These are phyloP conservation scores for Thymus quinquecostatus DNA, from an alignment of 257 asterid genomes.

Conservation along the genomic window DNA sequence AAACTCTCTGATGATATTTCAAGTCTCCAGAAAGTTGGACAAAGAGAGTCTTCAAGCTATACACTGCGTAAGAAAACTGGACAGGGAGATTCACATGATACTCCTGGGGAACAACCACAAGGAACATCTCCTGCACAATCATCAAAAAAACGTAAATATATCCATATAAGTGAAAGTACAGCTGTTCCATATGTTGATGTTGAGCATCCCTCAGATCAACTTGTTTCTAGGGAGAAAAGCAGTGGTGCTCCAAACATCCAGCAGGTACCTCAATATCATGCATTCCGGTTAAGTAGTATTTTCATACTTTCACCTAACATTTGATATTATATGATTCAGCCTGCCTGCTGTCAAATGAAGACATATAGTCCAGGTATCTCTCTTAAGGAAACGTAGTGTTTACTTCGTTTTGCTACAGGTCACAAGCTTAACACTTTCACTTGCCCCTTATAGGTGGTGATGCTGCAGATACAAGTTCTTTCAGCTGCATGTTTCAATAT, in stretches of 20 bases:
- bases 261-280: constrained; percentile 40
- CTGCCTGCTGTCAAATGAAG: constrained; percentile 63
- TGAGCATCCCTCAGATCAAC: constrained; percentile 37
- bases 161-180: constrained; percentile 30
- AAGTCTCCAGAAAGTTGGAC: constrained; percentile 53
- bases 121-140: constrained; percentile 19
- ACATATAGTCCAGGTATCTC: constrained; percentile 59
- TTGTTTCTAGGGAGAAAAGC: constrained; percentile 26
- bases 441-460: constrained; percentile 44
- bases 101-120: constrained; percentile 39
- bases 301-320: constrained; percentile 33
- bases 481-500: constrained; percentile 71
- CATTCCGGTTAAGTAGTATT: constrained; percentile 19
- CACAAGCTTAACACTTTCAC: constrained; percentile 22
- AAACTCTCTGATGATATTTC: constrained; percentile 61
- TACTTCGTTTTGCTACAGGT: constrained; percentile 3
- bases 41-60: constrained; percentile 29
- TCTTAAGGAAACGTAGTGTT: constrained; percentile 13
- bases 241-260: constrained; percentile 35
- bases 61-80: constrained; percentile 37
- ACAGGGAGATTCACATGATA: constrained; percentile 35
- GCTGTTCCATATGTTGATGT: constrained; percentile 27
- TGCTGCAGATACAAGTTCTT: constrained; percentile 41
- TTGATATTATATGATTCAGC: constrained; percentile 52
- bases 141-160: constrained; percentile 45